Evolutionary conservation across 441 rosid species (phyloP).

Genomic region (Rhodomyrtus psidioides): DNA sequence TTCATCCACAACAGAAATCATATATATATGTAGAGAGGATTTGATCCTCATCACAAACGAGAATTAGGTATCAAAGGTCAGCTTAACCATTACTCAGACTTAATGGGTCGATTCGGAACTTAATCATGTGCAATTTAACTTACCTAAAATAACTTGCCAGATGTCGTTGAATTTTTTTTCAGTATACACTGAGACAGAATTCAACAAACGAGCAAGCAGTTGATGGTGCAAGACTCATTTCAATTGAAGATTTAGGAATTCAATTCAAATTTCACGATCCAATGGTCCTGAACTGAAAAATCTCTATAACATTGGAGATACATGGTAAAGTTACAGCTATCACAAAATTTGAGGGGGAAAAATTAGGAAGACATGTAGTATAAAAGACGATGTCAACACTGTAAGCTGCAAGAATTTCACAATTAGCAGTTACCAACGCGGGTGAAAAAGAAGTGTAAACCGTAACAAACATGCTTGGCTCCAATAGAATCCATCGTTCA

Average conservation of each 20-base stretch:
- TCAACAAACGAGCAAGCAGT: background rate
- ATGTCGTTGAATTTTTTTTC: background rate
- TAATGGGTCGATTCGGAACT: background rate
- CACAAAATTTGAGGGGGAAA: background rate
- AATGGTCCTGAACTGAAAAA: background rate
- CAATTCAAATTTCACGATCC: background rate
- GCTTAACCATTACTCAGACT: background rate
- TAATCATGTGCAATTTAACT: background rate
- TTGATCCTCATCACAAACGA: background rate
- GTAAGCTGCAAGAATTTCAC: background rate
- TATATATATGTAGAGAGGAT: background rate
- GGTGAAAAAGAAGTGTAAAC: background rate
- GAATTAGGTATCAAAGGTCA: background rate
- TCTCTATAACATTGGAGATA: background rate
- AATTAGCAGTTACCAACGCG: background rate
- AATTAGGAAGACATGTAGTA: background rate
- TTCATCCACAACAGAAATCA: background rate
- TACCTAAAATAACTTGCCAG: background rate
- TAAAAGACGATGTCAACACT: background rate
- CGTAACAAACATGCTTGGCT: constrained; percentile 58
- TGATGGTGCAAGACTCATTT: background rate
- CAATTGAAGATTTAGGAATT: background rate
- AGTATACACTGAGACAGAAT: background rate
- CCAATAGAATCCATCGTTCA: constrained; percentile 99
- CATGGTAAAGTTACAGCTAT: background rate